phyloP scores from a whole-genome alignment of 352 stramenopile genomes.

The Phytophthora meadii region DNA sequence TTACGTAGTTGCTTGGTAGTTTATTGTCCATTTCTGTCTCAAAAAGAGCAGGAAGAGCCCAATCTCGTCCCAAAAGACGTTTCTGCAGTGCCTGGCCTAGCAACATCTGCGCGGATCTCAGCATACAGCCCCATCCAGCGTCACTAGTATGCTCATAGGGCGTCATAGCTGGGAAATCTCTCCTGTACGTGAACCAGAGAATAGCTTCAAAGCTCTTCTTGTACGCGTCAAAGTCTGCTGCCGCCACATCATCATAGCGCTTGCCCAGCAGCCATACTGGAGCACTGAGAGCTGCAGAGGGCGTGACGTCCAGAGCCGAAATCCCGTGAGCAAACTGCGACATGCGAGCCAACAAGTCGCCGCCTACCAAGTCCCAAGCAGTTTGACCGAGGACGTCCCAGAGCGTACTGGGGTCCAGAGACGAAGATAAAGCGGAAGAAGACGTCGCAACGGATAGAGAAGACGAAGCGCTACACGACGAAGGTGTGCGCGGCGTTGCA shows the following conservation, averaged over 20 bases:
- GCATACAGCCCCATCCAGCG: slow-evolving; percentile 97
- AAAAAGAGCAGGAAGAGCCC: slow-evolving; percentile 43
- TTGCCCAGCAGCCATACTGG: slow-evolving; percentile 63
- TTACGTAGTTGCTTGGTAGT: slow-evolving; percentile 50
- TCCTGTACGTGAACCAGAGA: slow-evolving; percentile 92
- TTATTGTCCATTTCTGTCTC: slow-evolving; percentile 35
- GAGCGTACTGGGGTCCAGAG: slow-evolving; percentile 18
- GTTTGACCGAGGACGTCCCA: slow-evolving; percentile 35
- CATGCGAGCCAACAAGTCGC: slow-evolving; percentile 63
- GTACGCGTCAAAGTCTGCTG: slow-evolving; percentile 59
- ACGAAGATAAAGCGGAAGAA: slow-evolving; percentile 29
- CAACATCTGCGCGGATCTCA: slow-evolving; percentile 96
- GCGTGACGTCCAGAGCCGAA: slow-evolving; percentile 65
- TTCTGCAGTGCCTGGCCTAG: slow-evolving; percentile 90
- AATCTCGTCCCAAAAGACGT: slow-evolving; percentile 68
- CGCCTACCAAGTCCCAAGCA: slow-evolving; percentile 47
- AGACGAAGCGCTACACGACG: slow-evolving; percentile 21
- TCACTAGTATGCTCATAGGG: slow-evolving; percentile 92
- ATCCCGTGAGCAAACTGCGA: slow-evolving; percentile 87
- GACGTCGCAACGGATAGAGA: slow-evolving; percentile 3
- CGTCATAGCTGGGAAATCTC: slow-evolving; percentile 87
- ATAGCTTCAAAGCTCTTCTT: slow-evolving; percentile 67
- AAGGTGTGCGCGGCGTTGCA: slow-evolving; percentile 1
- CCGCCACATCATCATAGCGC: slow-evolving; percentile 41
- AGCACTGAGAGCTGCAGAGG: slow-evolving; percentile 36